Percentiles rank a stretch among this genome's conserved stretches.
phyloP scores from a whole-genome alignment of 805 yeast species.

The Teunomyces stri region DNA sequence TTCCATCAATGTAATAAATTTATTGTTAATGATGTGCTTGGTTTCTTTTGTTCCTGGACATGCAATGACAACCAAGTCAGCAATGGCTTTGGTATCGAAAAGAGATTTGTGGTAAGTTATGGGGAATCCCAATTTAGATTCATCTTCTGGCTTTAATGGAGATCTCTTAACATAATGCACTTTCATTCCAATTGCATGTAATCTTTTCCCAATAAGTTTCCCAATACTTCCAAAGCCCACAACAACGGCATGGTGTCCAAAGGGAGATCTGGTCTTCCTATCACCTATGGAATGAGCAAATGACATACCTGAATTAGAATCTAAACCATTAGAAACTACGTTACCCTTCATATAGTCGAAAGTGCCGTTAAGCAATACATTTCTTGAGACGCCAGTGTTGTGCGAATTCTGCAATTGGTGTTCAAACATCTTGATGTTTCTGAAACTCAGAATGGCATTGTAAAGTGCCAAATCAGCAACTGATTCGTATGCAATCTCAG shows the following conservation, averaged over 20 bases:
- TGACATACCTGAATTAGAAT: background rate
- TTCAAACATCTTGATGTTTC: slow-evolving; percentile 19
- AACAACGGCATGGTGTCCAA: slow-evolving; percentile 23
- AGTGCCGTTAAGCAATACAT: slow-evolving; percentile 10
- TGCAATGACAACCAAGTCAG: slow-evolving; percentile 26
- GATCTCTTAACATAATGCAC: slow-evolving; percentile 25
- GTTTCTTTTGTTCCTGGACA: slow-evolving; percentile 26
- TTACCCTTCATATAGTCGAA: slow-evolving; percentile 10
- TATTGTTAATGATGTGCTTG: slow-evolving; percentile 15
- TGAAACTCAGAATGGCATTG: slow-evolving; percentile 22
- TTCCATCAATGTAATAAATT: slow-evolving; percentile 12
- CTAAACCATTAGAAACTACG: background rate
- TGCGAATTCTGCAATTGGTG: slow-evolving; percentile 7
- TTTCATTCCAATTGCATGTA: slow-evolving; percentile 23
- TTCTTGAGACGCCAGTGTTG: slow-evolving; percentile 14
- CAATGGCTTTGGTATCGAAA: slow-evolving; percentile 15
- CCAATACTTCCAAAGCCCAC: slow-evolving; percentile 29
- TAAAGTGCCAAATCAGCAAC: slow-evolving; percentile 28
- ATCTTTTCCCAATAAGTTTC: slow-evolving; percentile 18
- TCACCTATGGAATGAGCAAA: slow-evolving; percentile 30
- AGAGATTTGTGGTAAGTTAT: slow-evolving; percentile 18
- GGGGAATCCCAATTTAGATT: slow-evolving; percentile 13
- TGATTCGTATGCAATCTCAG: slow-evolving; percentile 23
- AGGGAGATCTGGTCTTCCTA: slow-evolving; percentile 15
- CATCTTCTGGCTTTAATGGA: slow-evolving; percentile 12